Conservation (phyloP, 2,329 filamentous ascomycete species). For the Ceratocystiopsis sp. region DNA sequence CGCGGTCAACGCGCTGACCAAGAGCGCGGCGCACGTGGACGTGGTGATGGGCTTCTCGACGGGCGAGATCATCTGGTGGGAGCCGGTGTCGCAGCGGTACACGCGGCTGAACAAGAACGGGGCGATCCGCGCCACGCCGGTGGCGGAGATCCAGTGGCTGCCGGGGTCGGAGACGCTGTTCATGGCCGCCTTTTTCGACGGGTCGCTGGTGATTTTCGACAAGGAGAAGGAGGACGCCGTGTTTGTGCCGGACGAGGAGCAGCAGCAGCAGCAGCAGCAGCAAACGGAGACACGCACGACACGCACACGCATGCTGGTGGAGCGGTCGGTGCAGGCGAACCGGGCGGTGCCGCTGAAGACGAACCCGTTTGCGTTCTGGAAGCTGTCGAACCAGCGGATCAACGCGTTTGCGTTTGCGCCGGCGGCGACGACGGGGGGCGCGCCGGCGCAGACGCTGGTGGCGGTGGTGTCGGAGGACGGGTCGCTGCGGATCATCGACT, state of each 20-base stretch:
- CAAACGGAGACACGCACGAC: conserved; percentile 18
- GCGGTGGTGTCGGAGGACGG: conserved; percentile 89
- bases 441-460: conserved; percentile 72
- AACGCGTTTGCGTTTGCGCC: conserved; percentile 85
- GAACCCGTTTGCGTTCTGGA: conserved; percentile 88
- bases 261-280: conserved; percentile 37
- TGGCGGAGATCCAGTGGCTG: conserved; percentile 82
- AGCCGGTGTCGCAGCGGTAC: conserved; percentile 91
- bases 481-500: conserved; percentile 77
- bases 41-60: conserved; percentile 92
- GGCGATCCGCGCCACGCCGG: conserved; percentile 68
- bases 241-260: conserved; percentile 54
- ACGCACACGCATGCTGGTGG: conserved; percentile 45
- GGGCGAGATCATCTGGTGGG: conserved; percentile 96
- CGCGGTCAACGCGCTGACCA: conserved; percentile 75
- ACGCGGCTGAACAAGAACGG: conserved; percentile 94
- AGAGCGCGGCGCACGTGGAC: conserved; percentile 65
- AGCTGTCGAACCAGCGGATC: conserved; percentile 75
- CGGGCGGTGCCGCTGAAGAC: conserved; percentile 90
- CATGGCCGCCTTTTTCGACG: conserved; percentile 81
- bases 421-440: no score
- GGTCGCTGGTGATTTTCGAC: conserved; percentile 82
- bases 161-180: conserved; percentile 89
- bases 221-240: conserved; percentile 87
- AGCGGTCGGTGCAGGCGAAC: conserved; percentile 83